These are phyloP conservation scores for Uncinocarpus reesii DNA, from an alignment of 2,329 filamentous ascomycete genomes.

Conservation along the genomic window DNA sequence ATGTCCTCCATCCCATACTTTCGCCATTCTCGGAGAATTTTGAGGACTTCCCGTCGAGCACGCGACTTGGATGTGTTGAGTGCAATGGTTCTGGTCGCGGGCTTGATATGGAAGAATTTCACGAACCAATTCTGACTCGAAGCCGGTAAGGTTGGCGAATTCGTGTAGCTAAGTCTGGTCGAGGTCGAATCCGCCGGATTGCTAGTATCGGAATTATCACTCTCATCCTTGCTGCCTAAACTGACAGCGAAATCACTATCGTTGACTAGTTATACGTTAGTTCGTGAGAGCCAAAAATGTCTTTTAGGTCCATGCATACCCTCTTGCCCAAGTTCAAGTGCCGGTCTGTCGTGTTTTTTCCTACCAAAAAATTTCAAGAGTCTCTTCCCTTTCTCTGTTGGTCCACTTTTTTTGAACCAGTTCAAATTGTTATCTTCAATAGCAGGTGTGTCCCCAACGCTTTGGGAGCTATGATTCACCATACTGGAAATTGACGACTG, in stretches of 20 bases:
- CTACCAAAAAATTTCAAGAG: constrained; percentile 46
- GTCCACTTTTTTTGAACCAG: constrained; percentile 5
- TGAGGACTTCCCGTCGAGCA: constrained; percentile 65
- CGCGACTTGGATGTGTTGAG: constrained; percentile 61
- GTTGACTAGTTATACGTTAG: constrained; percentile 5
- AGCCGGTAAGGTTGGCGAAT: constrained; percentile 24
- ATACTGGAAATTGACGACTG: constrained; percentile 22
- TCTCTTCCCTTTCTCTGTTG: constrained; percentile 22
- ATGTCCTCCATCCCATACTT: constrained; percentile 72
- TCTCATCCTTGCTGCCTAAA: constrained; percentile 8
- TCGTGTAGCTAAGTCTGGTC: constrained; percentile 17
- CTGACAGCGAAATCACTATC: constrained; percentile 2
- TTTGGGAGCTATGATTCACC: constrained; percentile 10
- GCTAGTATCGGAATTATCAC: not conserved
- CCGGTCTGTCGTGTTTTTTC: constrained; percentile 34
- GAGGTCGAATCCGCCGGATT: constrained; percentile 15
- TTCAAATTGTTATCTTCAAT: constrained; percentile 1
- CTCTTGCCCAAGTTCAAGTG: constrained; percentile 25
- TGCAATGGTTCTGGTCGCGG: constrained; percentile 63
- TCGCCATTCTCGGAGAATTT: constrained; percentile 68
- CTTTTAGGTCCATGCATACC: constrained; percentile 27
- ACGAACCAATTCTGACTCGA: constrained; percentile 75
- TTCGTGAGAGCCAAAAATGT: not conserved
- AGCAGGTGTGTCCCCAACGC: not conserved
- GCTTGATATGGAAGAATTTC: constrained; percentile 80